Evolutionary conservation across 129 eudicot genomes (phyloP).

Genomic region (Artemisia tridentata): DNA sequence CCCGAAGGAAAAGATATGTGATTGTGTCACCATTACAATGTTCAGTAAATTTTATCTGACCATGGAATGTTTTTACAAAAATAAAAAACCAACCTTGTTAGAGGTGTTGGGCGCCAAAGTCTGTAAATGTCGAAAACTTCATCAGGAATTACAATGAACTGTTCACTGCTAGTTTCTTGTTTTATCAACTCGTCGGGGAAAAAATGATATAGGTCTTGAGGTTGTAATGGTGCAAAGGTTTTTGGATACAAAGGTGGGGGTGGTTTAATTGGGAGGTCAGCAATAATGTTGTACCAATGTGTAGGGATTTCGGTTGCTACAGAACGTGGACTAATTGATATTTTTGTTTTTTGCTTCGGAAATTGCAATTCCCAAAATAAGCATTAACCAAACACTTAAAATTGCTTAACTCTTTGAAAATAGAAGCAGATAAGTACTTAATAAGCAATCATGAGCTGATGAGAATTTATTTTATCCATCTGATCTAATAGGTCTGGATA

Average conservation of each 20-base stretch:
- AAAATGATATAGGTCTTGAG: constrained; percentile 77
- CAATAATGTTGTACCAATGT: constrained; percentile 82
- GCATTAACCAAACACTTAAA: no score
- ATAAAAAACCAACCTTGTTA: constrained; percentile 61
- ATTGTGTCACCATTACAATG: constrained; percentile 57
- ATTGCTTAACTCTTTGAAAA: no score
- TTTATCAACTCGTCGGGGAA: constrained; percentile 79
- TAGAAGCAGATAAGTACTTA: no score
- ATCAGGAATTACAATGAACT: constrained; percentile 70
- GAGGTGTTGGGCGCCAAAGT: constrained; percentile 99
- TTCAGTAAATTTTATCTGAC: not conserved
- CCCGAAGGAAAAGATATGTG: constrained; percentile 98
- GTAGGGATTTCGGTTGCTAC: constrained; percentile 54
- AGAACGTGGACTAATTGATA: constrained; percentile 17
- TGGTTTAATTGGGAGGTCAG: constrained; percentile 88
- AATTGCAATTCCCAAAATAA: no score
- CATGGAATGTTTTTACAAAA: constrained; percentile 8
- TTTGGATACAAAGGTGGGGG: constrained; percentile 80
- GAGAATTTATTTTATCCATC: no score
- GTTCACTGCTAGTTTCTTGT: constrained; percentile 63
- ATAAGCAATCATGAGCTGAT: no score
- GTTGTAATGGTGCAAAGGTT: constrained; percentile 67
- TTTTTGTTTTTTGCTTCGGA: constrained; percentile 30
- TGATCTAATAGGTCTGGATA: not conserved
- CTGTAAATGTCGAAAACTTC: constrained; percentile 76